Evolutionary conservation across 2,329 filamentous ascomycete genomes (phyloP).

Genomic region (Penicillium sp.): DNA sequence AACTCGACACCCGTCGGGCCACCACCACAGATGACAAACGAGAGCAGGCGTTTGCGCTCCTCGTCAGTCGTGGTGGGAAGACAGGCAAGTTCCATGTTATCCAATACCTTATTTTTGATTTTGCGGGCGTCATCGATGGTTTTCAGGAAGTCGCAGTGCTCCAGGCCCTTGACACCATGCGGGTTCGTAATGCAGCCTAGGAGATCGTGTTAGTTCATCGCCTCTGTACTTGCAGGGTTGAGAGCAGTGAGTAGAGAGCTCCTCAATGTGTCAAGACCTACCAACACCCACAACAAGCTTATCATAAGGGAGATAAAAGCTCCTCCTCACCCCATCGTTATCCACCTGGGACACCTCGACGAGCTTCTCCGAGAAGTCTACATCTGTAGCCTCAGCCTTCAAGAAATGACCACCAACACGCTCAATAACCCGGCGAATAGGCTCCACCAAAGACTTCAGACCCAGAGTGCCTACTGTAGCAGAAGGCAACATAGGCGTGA

Average conservation of each 20-base stretch:
- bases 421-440: slow-evolving; percentile 76
- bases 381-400: slow-evolving; percentile 76
- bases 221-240: background rate
- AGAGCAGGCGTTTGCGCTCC: slow-evolving; percentile 79
- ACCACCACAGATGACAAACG: slow-evolving; percentile 92
- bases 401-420: slow-evolving; percentile 82
- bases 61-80: slow-evolving; percentile 87
- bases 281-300: slow-evolving; percentile 88
- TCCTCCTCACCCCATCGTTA: slow-evolving; percentile 62
- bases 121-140: slow-evolving; percentile 85
- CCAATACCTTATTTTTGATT: slow-evolving; percentile 82
- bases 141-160: slow-evolving; percentile 92
- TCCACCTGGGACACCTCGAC: slow-evolving; percentile 78
- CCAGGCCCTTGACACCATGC: slow-evolving; percentile 89
- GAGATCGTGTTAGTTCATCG: slow-evolving; percentile 5
- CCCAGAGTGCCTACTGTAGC: slow-evolving; percentile 95
- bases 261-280: slow-evolving; percentile 20
- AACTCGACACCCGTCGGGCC: slow-evolving; percentile 97
- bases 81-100: slow-evolving; percentile 84
- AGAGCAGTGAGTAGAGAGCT: background rate
- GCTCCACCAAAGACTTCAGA: slow-evolving; percentile 84
- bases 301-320: slow-evolving; percentile 95
- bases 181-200: slow-evolving; percentile 79
- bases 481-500: slow-evolving; percentile 95
- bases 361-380: slow-evolving; percentile 86